phyloP scores from a whole-genome alignment of 768 basidiomycete genomes.

The Tremella fuciformis region DNA sequence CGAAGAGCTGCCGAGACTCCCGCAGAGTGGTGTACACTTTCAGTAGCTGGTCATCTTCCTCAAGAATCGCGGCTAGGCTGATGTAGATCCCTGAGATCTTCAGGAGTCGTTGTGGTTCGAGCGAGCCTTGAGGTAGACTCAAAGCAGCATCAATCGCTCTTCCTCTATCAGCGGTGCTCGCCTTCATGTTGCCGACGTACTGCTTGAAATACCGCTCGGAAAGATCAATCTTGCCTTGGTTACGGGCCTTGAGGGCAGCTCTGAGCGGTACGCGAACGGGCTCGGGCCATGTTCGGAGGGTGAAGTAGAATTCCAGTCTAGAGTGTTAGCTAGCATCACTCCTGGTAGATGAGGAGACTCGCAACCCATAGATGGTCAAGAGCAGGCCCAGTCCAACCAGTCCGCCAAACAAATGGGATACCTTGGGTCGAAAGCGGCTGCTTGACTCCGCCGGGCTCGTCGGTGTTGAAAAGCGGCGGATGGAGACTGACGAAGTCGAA shows the following conservation, averaged over 20 bases:
- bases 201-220: slow-evolving; percentile 42
- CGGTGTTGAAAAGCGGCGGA: no score
- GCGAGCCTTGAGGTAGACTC: slow-evolving; percentile 28
- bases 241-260: slow-evolving; percentile 45
- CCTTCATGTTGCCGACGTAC: slow-evolving; percentile 22
- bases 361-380: slow-evolving; percentile 50
- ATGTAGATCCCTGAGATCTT: slow-evolving; percentile 50
- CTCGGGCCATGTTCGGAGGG: slow-evolving; percentile 45
- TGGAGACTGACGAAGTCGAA: no score
- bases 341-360: slow-evolving; percentile 16
- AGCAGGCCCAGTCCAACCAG: slow-evolving; percentile 44
- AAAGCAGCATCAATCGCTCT: slow-evolving; percentile 46
- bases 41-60: slow-evolving; percentile 35
- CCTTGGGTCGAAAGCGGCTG: slow-evolving; percentile 21
- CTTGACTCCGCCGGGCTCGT: neutral
- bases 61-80: slow-evolving; percentile 39
- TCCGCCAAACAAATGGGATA: slow-evolving; percentile 45
- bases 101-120: slow-evolving; percentile 42
- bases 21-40: slow-evolving; percentile 36
- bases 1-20: slow-evolving; percentile 34
- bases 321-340: neutral
- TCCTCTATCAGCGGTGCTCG: neutral
- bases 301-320: slow-evolving; percentile 49
- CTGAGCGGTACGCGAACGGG: slow-evolving; percentile 44
- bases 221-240: slow-evolving; percentile 37